Evolutionary conservation across 805 yeast species (phyloP).

Genomic region (Lipomyces japonicus): DNA sequence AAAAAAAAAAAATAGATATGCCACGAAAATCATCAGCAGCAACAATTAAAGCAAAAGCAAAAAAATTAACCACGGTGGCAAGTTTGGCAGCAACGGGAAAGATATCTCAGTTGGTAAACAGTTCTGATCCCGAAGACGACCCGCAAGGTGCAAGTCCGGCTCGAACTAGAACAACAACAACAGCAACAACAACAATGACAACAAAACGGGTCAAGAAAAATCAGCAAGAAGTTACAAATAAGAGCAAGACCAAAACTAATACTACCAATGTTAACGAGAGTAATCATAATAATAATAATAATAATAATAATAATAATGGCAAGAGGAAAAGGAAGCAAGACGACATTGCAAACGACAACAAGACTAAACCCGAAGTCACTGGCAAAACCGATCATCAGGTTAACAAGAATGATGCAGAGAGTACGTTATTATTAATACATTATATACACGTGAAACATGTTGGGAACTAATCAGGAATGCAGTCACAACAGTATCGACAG

Average conservation of each 20-base stretch:
- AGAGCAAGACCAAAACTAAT: neutral
- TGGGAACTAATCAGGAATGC: too few species aligned
- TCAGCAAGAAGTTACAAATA: neutral
- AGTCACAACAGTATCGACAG: too few species aligned
- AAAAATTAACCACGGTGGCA: neutral
- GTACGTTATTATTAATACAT: too few species aligned
- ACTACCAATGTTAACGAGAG: too few species aligned
- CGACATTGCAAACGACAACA: too few species aligned
- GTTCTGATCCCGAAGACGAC: neutral
- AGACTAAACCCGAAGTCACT: too few species aligned
- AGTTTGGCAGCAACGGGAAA: neutral
- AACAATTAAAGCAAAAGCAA: neutral
- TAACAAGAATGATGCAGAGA: too few species aligned
- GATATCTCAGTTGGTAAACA: neutral
- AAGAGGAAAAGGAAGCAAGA: neutral
- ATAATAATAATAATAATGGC: neutral
- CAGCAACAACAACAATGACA: neutral
- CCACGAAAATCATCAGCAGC: too few species aligned
- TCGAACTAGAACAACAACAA: conserved; percentile 1
- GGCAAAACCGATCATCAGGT: too few species aligned
- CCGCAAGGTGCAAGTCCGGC: neutral
- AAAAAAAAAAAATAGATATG: too few species aligned
- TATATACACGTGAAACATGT: too few species aligned
- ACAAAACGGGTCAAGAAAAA: neutral
- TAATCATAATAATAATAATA: neutral